These are phyloP conservation scores for grape (Vitis vinifera) DNA, from an alignment of 164 flowering plant genomes.

Conservation along the genomic window ASM3070453v1 NC_081811.1:4202501-4203000, in stretches of 20 bases:
- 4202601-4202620: background rate
- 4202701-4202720: conserved; percentile 81
- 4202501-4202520: too few relatives aligned
- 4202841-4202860: conserved; percentile 65
- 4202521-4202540: too few relatives aligned
- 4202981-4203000: too few relatives aligned
- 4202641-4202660: conserved; percentile 97
- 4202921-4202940: background rate
- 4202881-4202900: conserved; percentile 72
- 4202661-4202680: conserved; percentile 63
- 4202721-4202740: conserved; percentile 1
- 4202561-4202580: background rate
- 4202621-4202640: conserved; percentile 23
- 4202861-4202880: conserved; percentile 87
- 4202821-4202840: background rate
- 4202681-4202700: conserved; percentile 92
- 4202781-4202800: background rate
- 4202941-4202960: too few relatives aligned
- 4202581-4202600: background rate
- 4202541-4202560: too few relatives aligned
- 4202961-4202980: background rate
- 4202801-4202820: background rate
- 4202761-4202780: too few relatives aligned
- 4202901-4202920: conserved; percentile 5
- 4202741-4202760: too few relatives aligned